Base-by-base conservation (phyloP, 2,329 filamentous ascomycete species). In the Blastomyces gilchristii region DNA sequence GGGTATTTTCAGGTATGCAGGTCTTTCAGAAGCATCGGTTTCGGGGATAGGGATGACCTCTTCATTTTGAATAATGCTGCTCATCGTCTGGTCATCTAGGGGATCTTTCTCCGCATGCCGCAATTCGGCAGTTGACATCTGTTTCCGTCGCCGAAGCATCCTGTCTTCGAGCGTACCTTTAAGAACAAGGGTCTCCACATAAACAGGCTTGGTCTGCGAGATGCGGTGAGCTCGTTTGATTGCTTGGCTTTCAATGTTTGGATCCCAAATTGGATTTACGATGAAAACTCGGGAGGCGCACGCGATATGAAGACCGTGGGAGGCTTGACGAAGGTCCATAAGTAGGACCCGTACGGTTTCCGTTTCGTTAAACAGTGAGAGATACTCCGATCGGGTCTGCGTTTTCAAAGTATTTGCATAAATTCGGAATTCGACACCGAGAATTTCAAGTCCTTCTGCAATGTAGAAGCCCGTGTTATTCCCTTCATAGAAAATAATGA, bases 261-360 rank as follows among this genome's bases (percentile, higher is more conserved):
- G 91, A 61, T 92, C 89, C 72, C 94, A 87, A 14, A 96, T 90
- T 0, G 93, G 92, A 66, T 88, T 93, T 62, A 96, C 83, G 66
- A 97, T 97, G 75, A 91, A 95, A 11, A 97, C 87, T 1, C 93
- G 81, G 4, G 89, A 94, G 0, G 92, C 92, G 12, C 85, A 86
- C 60, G 86, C 87, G 73, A 97, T 86, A 71, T 97, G 92, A 0
- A 97, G 80, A 0, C 93, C 93, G 65, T 92, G 90, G 0, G 92
- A 90, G 39, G 92, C 92, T 71, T 94, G 90, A 1, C 85, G 85
- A n/a, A 97, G 83, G 70, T 96, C 91, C 88, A 97, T 96, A 0
- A 97, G 80, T 1, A 97, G 78, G 0, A 97, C 90, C 6, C 90
- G 84, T 62, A 92, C 86, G 8, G 82, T 82, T 0, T 81, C 76